A percentile compares a stretch with the other conserved stretches of the same genome.
These are phyloP conservation scores for Catunica adiposa DNA, from an alignment of 2,329 filamentous ascomycete species.

Conservation along the genomic window DNA sequence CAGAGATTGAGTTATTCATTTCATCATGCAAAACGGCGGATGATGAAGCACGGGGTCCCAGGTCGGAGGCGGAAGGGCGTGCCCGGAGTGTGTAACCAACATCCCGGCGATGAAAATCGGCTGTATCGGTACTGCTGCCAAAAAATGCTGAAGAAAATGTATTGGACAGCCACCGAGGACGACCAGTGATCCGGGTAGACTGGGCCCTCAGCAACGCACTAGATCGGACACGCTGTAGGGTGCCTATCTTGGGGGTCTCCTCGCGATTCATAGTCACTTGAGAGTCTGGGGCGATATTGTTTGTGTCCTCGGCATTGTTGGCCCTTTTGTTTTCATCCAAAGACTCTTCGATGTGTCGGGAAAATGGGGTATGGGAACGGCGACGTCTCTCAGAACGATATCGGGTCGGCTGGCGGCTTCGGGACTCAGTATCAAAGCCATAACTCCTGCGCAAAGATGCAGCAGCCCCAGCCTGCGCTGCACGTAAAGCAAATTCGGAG, in stretches of 20 bases:
- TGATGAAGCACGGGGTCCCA: neutral
- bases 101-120: neutral
- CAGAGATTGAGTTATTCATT: neutral
- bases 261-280: neutral
- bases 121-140: neutral
- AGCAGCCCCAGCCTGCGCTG: slow-evolving; percentile 8
- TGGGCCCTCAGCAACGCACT: neutral
- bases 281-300: neutral
- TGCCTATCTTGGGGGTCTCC: neutral
- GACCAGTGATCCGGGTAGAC: neutral
- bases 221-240: too few species aligned
- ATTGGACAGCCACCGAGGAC: neutral
- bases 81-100: slow-evolving; percentile 7
- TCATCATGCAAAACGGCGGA: neutral
- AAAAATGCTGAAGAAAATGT: neutral
- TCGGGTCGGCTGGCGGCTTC: neutral
- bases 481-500: slow-evolving; percentile 4
- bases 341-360: too few species aligned
- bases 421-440: neutral
- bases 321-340: neutral
- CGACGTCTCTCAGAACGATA: neutral
- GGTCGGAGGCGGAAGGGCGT: slow-evolving; percentile 5
- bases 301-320: neutral
- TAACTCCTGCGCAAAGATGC: slow-evolving; percentile 10
- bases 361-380: slow-evolving; percentile 3